Evolutionary conservation across 495 filamentous ascomycete species (phyloP), one percentile per base, ranked within the genome.

Genomic region (Friedmanniomyces simplex): DNA sequence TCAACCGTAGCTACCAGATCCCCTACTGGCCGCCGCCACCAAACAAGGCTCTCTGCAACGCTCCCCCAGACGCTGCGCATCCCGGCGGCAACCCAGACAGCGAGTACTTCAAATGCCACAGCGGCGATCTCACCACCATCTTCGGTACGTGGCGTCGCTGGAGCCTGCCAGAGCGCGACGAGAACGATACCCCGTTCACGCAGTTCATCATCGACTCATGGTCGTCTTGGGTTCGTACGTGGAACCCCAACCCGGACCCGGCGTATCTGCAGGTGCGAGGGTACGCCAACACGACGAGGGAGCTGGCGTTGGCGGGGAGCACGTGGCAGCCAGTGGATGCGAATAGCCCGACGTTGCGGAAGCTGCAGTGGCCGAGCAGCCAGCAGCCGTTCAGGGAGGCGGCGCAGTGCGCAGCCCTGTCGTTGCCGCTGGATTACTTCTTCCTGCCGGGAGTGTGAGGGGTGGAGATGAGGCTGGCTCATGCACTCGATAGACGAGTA

Each of bases 101-200:
- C 0, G 64, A 66, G 39, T 66, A 66, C 51, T 61, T 58, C 50
- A 66, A 66, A 49, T 66, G 64, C 52, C 64, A 66, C 36, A 48
- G 57, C 13, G 64, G 64, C 4, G 64, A 66, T n/a, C 50, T 66
- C 28, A 43, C 55, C 22, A 52, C 50, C 41, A 60, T 51, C n/a
- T 66, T 66, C 50, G 61, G 61, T 2, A 66, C 60, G 34, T 55
- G 60, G 39, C 21, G 28, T 21, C 47, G 58, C 2, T 41, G 55
- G 24, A 61, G 64, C 16, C 59, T 57, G 20, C 57, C 41, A 25
- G 61, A 47, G 36, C 61, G 64, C 5, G 64, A 66, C 55, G 51
- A 47, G 30, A 48, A 60, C 42, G 64, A 66, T 26, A 58, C 52
- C 1, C 58, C 64, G 25, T 66, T 64, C 52, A 50, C 53, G 37